phyloP scores from a whole-genome alignment of 192 early-diverging fungal species.

The Podila horticola region DNA sequence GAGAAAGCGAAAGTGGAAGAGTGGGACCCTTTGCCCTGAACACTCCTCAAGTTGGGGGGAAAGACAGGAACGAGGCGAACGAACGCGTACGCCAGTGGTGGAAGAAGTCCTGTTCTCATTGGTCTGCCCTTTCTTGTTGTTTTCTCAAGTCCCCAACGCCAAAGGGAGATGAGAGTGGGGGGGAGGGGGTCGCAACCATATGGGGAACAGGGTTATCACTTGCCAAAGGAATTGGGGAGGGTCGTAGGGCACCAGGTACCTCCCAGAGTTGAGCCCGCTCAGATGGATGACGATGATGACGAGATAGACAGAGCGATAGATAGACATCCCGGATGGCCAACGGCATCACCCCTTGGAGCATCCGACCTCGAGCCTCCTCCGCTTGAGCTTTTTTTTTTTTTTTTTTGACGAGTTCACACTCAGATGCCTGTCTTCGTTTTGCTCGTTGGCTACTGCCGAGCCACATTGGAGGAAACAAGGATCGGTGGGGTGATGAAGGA shows the following conservation, averaged over 20 bases:
- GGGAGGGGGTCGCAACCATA: background rate
- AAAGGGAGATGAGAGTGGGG: background rate
- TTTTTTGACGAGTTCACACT: background rate
- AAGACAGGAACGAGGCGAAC: background rate
- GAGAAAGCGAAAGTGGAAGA: no score
- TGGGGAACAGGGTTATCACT: background rate
- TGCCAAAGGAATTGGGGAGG: no score
- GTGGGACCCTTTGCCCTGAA: background rate
- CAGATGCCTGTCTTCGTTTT: background rate
- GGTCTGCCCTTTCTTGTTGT: background rate
- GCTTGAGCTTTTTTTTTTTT: no score
- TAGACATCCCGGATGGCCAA: no score
- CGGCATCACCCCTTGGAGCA: no score
- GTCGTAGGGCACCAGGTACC: no score
- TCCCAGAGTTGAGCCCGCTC: no score
- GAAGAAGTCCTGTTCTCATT: background rate
- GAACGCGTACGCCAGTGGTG: background rate
- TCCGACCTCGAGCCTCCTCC: no score
- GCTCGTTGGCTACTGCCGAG: background rate
- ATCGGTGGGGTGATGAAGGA: background rate
- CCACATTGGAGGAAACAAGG: slow-evolving; percentile 1
- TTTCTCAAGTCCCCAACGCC: background rate
- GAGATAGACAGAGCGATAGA: no score
- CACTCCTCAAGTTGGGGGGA: background rate
- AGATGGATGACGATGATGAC: no score